Evolutionary conservation across 2,329 filamentous ascomycete species (phyloP), one percentile per base, ranked within the genome.

Genomic region (Talaromyces sp.): DNA sequence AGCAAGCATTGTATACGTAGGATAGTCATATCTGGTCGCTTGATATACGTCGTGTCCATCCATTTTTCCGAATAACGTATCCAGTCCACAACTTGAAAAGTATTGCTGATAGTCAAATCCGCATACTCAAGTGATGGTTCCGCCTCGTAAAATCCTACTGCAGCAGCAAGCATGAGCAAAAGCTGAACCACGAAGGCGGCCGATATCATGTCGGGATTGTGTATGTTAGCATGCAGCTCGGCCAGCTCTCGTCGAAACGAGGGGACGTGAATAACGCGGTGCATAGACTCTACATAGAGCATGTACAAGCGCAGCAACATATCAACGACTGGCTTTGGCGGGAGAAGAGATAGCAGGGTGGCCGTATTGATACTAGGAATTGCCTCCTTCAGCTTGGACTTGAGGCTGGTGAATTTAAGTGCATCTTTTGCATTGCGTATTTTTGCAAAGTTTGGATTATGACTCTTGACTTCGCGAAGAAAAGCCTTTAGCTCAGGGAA

Each of bases 51-150:
- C 73, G 94, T 90, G 72, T 96, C 91, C 47, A 98, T 83, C 67
- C 97, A 90, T 2, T 89, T 87, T 75, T 97, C 94, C 2, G 93
- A 92, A 88, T 98, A 96, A 58, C 89, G 86, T 66, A 98, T 91
- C 75, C 93, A 97, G 71, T 91, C 89, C 27, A 77, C 62, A 1
- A 75, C 76, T 1, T 74, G 76, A 60, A 72, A 74, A 54, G 69
- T 70, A 45, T 77, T 68, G 25, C 45, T 62, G 15, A 68, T 67
- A 4, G 64, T 67, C 3, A 71, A 65, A 47, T 71, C 75, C 7
- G 31, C 10, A 50, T 75, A 75, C 6, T 71, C 67, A 31, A 74
- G 70, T 1, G 77, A 67, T 11, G 67, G 70, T 4, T 71, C 64
- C 19, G 70, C 56, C 60, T 78, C 73, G 5, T 74, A 71, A 15